These are phyloP conservation scores for Phytophthora pini DNA, from an alignment of 352 stramenopile genomes.

Conservation along the genomic window DNA sequence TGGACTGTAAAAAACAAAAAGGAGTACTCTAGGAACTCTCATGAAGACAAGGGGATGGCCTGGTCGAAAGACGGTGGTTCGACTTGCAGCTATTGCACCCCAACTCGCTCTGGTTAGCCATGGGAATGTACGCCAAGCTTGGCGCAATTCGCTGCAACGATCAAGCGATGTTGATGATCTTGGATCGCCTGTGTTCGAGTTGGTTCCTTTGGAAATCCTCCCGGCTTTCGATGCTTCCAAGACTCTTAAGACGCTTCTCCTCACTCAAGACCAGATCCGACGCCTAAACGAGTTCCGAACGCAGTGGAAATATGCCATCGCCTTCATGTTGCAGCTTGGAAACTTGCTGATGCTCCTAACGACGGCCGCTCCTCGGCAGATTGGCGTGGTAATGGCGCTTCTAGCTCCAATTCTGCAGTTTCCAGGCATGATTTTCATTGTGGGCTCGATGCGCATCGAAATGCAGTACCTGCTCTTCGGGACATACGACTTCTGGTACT, in stretches of 20 bases:
- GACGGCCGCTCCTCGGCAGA: conserved; percentile 2
- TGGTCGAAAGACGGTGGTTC: background rate
- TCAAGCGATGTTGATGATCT: background rate
- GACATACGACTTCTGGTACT: conserved; percentile 46
- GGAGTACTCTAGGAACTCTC: background rate
- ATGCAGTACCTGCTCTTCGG: conserved; percentile 34
- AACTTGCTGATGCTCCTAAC: conserved; percentile 33
- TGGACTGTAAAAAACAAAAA: background rate
- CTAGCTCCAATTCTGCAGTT: conserved; percentile 30
- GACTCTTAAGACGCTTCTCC: conserved; percentile 36
- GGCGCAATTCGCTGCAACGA: background rate
- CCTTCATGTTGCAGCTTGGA: conserved; percentile 23
- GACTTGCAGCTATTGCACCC: background rate
- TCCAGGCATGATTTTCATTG: conserved; percentile 32
- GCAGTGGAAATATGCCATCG: conserved; percentile 14
- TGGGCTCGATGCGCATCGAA: conserved; percentile 28
- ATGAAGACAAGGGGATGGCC: background rate
- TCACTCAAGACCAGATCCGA: conserved; percentile 16
- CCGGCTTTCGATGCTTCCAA: conserved; percentile 33
- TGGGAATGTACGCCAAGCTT: background rate
- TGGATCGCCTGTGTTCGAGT: conserved; percentile 17
- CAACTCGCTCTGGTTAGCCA: background rate
- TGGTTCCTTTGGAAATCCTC: conserved; percentile 20
- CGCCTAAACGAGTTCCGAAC: conserved; percentile 23
- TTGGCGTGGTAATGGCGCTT: conserved; percentile 23